A percentile compares a stretch with the other conserved stretches of the same genome.
Conservation (phyloP, 2,329 filamentous ascomycete genomes). For the Ceratocystis papillata region DNA sequence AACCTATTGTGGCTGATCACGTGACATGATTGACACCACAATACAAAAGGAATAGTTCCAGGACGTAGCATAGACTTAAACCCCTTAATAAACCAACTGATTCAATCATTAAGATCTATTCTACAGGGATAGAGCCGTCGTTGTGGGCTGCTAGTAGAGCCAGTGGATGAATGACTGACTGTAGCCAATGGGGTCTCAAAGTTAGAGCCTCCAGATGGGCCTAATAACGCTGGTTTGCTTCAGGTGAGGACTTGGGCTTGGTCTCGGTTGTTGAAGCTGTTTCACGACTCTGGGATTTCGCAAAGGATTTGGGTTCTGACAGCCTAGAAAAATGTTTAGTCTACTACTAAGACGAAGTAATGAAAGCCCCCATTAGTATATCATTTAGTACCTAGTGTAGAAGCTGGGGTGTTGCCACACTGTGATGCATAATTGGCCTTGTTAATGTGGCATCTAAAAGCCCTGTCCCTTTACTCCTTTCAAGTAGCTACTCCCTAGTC, state of each 20-base stretch:
- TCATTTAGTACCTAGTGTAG: neutral
- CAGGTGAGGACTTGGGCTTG: constrained; percentile 4
- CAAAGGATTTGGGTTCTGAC: neutral
- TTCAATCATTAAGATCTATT: too few species aligned
- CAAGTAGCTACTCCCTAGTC: neutral
- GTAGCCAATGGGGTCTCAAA: neutral
- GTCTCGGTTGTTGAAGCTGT: neutral
- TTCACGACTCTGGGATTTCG: neutral
- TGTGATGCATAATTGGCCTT: neutral
- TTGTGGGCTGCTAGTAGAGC: neutral
- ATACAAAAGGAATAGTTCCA: too few species aligned
- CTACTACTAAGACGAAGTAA: neutral
- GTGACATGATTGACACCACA: too few species aligned
- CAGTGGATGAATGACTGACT: neutral
- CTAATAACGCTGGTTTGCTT: neutral
- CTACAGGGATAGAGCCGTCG: neutral
- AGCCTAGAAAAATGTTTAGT: neutral
- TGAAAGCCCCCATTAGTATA: neutral
- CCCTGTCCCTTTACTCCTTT: neutral
- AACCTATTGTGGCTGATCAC: too few species aligned
- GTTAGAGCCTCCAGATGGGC: neutral
- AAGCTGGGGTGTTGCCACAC: neutral
- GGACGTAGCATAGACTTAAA: too few species aligned
- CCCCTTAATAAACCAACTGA: too few species aligned
- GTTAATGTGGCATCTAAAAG: constrained; percentile 7